A percentile compares a stretch with the other conserved stretches of the same genome.
Conservation (phyloP, 139 green algal species). For the Gonium pectorale region DNA sequence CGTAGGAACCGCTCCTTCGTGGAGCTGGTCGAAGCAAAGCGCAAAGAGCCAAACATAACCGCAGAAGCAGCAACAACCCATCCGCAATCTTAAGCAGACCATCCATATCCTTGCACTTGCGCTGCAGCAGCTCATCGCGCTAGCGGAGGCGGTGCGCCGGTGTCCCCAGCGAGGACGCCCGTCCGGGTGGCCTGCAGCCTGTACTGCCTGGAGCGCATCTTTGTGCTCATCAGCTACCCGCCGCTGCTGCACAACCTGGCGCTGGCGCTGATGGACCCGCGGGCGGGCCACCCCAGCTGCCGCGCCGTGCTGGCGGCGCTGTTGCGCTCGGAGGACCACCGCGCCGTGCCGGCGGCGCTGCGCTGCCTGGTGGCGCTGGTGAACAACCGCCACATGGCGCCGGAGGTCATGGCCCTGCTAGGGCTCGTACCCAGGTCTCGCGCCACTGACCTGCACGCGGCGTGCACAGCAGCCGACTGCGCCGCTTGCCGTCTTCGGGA, state of each 20-base stretch:
- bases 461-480: neutral
- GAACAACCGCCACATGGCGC: constrained; percentile 27
- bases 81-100: no score
- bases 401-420: constrained; percentile 51
- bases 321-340: constrained; percentile 22
- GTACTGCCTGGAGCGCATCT: constrained; percentile 84
- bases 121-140: no score
- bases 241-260: constrained; percentile 66
- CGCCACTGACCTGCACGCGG: neutral
- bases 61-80: no score
- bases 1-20: no score
- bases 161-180: neutral
- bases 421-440: constrained; percentile 40
- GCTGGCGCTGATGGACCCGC: constrained; percentile 61
- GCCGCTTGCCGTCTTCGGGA: constrained; percentile 35
- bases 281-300: constrained; percentile 35
- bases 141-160: neutral
- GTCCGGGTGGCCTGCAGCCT: constrained; percentile 58
- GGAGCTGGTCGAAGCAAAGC: no score
- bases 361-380: constrained; percentile 57
- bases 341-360: constrained; percentile 29
- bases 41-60: no score
- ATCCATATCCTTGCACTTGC: no score
- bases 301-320: constrained; percentile 4
- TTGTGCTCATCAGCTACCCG: constrained; percentile 71